Evolutionary conservation across 2,329 filamentous ascomycete species (phyloP), one percentile per base, ranked within the genome.

Genomic region (Colletotrichum lupini): DNA sequence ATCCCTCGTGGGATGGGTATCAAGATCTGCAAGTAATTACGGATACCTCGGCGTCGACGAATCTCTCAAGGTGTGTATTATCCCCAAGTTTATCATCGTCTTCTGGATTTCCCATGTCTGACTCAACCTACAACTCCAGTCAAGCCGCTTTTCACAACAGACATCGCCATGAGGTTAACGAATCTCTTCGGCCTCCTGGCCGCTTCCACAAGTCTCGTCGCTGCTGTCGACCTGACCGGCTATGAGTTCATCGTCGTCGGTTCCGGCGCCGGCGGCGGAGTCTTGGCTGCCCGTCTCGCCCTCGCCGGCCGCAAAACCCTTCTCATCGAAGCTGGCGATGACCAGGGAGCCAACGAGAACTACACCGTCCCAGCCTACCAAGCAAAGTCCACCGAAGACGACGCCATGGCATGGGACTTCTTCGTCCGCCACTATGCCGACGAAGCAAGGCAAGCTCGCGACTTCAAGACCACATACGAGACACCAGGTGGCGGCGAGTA

Each of bases 191-290:
- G 75, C 56, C 74, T 79, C 11, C 12, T 77, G 26, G 77, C 77
- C 64, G 60, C 74, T 22, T 76, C 75, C 12, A 74, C 74, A 30
- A 42, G 75, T 9, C 32, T 77, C 5, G 76, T 73, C 19, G 59
- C 61, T 1, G 77, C 79, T 26, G 77, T 78, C 30, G 69, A 79
- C 8, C 30, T 72, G 11, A 53, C 64, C 14, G 80, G 78, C 22
- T 92, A 92, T 77, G 90, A 92, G 73, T 92, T 91, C 80, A 83
- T 92, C 32, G 85, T 92, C 11, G 89, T 92, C 49, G 90, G 90
- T 12, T 90, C 88, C 7, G 90, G 90, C 4, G 84, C 89, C 7
- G 89, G 90, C 14, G 90, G 90, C 59, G 89, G 87, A 19, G 89
- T 89, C 8, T 79, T 92, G 5, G 89, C 90, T 14, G 87, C 88